These are phyloP conservation scores for Fusarium tricinctum DNA, from an alignment of 2,329 filamentous ascomycete genomes.

Conservation along the genomic window DNA sequence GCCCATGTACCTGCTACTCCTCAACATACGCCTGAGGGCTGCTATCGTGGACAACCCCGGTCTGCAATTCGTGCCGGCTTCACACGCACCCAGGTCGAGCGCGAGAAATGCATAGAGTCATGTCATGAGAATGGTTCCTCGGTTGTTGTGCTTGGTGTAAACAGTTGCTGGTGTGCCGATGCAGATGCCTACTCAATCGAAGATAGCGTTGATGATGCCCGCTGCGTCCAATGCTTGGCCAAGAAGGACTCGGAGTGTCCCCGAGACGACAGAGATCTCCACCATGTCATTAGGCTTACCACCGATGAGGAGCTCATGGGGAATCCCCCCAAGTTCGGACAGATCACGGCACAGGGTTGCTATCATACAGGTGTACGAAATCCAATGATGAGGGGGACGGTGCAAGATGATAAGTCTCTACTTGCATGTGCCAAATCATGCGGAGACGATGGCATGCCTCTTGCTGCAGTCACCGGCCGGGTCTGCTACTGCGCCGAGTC, in stretches of 20 bases:
- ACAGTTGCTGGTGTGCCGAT: neutral
- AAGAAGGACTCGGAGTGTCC: neutral
- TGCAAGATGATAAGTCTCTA: neutral
- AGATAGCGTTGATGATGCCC: neutral
- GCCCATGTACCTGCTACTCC: neutral
- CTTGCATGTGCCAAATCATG: neutral
- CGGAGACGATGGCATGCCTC: neutral
- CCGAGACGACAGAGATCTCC: neutral
- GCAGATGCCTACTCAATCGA: neutral
- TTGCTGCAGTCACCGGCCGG: neutral
- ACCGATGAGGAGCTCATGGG: neutral
- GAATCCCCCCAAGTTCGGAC: neutral
- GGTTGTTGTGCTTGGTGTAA: neutral
- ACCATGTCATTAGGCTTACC: neutral
- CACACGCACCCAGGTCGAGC: neutral
- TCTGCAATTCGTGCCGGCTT: neutral
- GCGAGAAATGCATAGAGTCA: neutral
- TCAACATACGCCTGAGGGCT: neutral
- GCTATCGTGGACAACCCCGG: neutral
- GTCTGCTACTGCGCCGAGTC: neutral
- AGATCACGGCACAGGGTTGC: conserved; percentile 11
- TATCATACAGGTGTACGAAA: neutral
- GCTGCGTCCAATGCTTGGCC: neutral
- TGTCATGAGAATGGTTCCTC: neutral
- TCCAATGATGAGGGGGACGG: neutral